phyloP scores from a whole-genome alignment of 805 yeast genomes.

The Tetrapisispora nanseiensis region DNA sequence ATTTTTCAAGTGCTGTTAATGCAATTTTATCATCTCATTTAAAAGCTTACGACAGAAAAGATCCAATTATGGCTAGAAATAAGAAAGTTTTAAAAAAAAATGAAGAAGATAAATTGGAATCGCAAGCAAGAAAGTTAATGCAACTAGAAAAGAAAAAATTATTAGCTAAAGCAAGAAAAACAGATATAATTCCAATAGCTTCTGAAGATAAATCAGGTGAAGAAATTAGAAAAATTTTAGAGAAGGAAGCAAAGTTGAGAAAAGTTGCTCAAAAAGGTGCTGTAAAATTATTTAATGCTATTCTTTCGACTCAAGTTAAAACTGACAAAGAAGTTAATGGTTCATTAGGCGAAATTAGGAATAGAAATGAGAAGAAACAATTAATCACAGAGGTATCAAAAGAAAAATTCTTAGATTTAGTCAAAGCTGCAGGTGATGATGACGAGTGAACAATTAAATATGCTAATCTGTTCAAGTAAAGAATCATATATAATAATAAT shows the following conservation, averaged over 20 bases:
- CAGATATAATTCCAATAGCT: conserved; percentile 55
- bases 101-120: conserved; percentile 73
- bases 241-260: conserved; percentile 57
- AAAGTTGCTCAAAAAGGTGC: conserved; percentile 86
- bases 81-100: conserved; percentile 57
- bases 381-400: conserved; percentile 72
- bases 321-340: conserved; percentile 43
- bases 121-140: conserved; percentile 66
- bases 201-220: conserved; percentile 36
- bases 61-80: conserved; percentile 85
- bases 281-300: conserved; percentile 73
- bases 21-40: conserved; percentile 78
- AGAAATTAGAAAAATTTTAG: conserved; percentile 44
- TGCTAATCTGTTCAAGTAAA: not conserved
- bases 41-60: conserved; percentile 80
- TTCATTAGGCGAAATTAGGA: conserved; percentile 34
- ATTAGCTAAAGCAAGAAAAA: conserved; percentile 58
- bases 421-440: conserved; percentile 60
- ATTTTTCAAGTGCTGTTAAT: conserved; percentile 72
- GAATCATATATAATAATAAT: not conserved
- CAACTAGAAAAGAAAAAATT: conserved; percentile 60
- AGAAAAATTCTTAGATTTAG: conserved; percentile 81
- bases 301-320: conserved; percentile 63
- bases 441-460: not conserved
- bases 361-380: conserved; percentile 41